Conservation (phyloP, 768 basidiomycete genomes). For the Leccinellum luteum region DNA sequence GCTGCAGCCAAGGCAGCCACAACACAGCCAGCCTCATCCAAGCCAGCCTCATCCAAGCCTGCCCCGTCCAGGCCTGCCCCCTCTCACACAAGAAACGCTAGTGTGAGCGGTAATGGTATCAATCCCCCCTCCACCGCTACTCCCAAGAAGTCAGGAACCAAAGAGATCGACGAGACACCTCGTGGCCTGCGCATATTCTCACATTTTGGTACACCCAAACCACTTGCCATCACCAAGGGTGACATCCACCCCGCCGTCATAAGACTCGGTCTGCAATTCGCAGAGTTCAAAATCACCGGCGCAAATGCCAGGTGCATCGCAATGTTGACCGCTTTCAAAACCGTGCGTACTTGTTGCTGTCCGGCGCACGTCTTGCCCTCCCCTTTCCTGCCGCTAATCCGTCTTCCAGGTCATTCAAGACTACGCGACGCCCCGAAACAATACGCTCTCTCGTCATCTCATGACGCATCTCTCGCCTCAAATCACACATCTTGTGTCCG, state of each 20-base stretch:
- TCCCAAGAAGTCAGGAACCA: slow-evolving; percentile 29
- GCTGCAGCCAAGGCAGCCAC: slow-evolving; percentile 41
- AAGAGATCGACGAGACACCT: slow-evolving; percentile 35
- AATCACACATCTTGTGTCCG: slow-evolving; percentile 85
- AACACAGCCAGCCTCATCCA: slow-evolving; percentile 19
- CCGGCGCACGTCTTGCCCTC: neutral
- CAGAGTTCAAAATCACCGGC: slow-evolving; percentile 89
- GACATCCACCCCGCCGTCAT: slow-evolving; percentile 90
- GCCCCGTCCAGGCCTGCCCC: slow-evolving; percentile 19
- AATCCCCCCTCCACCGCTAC: slow-evolving; percentile 11
- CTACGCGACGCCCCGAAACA: slow-evolving; percentile 83
- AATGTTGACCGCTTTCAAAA: slow-evolving; percentile 87
- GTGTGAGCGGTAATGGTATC: slow-evolving; percentile 21
- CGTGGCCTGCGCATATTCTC: slow-evolving; percentile 81
- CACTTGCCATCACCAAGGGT: slow-evolving; percentile 55
- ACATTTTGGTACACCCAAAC: slow-evolving; percentile 78
- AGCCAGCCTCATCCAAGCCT: slow-evolving; percentile 25
- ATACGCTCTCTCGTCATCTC: slow-evolving; percentile 84
- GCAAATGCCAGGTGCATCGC: slow-evolving; percentile 96
- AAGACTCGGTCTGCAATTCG: slow-evolving; percentile 84
- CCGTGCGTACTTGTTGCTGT: slow-evolving; percentile 48
- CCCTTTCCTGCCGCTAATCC: slow-evolving; percentile 4
- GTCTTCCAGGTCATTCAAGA: slow-evolving; percentile 77
- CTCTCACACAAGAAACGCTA: slow-evolving; percentile 25
- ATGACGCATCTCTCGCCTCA: slow-evolving; percentile 92